Conservation (phyloP, 1,139 yeast genomes). For the Debaryomyces subglobosus region DNA sequence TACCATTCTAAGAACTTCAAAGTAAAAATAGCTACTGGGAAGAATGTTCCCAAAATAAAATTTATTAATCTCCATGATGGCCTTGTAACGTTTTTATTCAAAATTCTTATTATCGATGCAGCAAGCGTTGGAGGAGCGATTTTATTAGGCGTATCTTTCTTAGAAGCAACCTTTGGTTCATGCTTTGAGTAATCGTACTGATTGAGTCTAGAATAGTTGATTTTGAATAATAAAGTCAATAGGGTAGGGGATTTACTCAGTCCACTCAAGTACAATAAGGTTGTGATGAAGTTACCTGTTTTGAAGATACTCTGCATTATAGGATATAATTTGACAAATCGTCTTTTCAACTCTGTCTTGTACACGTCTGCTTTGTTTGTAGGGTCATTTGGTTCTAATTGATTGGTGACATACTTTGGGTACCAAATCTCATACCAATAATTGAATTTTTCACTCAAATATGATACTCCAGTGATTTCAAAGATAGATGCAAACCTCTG, state of each 20-base stretch:
- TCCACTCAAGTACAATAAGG: slow-evolving; percentile 71
- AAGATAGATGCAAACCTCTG: slow-evolving; percentile 66
- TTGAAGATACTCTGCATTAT: slow-evolving; percentile 50
- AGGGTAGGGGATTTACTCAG: slow-evolving; percentile 65
- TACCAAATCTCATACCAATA: slow-evolving; percentile 64
- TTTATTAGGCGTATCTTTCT: slow-evolving; percentile 27
- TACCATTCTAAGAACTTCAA: slow-evolving; percentile 95
- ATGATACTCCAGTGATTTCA: slow-evolving; percentile 69
- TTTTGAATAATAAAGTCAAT: slow-evolving; percentile 61
- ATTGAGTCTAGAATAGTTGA: slow-evolving; percentile 71
- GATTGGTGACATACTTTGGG: slow-evolving; percentile 58
- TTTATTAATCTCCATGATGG: slow-evolving; percentile 47
- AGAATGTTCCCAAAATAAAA: slow-evolving; percentile 53
- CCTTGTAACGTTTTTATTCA: slow-evolving; percentile 33
- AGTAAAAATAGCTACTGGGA: slow-evolving; percentile 84
- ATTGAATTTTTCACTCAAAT: slow-evolving; percentile 69
- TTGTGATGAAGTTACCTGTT: slow-evolving; percentile 58
- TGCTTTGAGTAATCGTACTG: slow-evolving; percentile 61
- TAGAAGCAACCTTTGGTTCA: slow-evolving; percentile 29
- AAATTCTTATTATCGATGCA: slow-evolving; percentile 41
- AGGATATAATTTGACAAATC: slow-evolving; percentile 68
- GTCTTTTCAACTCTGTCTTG: slow-evolving; percentile 37
- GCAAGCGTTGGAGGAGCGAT: slow-evolving; percentile 56
- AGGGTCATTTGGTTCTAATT: slow-evolving; percentile 37
- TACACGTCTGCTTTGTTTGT: slow-evolving; percentile 31